These are phyloP conservation scores for Penicillium sp. DNA, from an alignment of 2,329 filamentous ascomycete genomes.

Conservation along the genomic window DNA sequence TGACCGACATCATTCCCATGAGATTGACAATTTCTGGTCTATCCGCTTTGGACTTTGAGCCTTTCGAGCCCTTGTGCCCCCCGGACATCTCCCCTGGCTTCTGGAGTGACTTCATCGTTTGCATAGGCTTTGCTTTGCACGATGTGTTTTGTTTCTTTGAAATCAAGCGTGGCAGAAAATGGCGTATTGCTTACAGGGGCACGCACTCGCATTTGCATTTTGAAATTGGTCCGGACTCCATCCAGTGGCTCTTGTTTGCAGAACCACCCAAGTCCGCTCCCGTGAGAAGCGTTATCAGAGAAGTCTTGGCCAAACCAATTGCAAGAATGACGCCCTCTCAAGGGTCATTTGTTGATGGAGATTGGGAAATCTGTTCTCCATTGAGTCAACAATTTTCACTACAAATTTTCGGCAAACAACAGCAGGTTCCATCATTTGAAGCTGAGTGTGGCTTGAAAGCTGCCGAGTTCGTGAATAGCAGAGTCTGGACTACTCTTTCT, in stretches of 20 bases:
- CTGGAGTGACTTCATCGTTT: slow-evolving; percentile 37
- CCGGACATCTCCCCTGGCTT: slow-evolving; percentile 17
- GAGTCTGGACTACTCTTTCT: slow-evolving; percentile 47
- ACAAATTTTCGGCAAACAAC: slow-evolving; percentile 37
- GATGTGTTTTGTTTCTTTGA: slow-evolving; percentile 33
- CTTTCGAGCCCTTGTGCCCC: slow-evolving; percentile 13
- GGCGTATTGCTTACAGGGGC: slow-evolving; percentile 35
- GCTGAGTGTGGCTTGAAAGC: slow-evolving; percentile 42
- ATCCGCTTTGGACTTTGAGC: slow-evolving; percentile 23
- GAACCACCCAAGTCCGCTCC: slow-evolving; percentile 43
- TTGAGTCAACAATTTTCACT: slow-evolving; percentile 37
- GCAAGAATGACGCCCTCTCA: slow-evolving; percentile 47
- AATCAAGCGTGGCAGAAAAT: slow-evolving; percentile 32
- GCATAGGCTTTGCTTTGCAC: slow-evolving; percentile 26
- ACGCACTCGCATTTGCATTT: slow-evolving; percentile 26
- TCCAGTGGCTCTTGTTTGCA: slow-evolving; percentile 53
- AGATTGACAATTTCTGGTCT: slow-evolving; percentile 39
- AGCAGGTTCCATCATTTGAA: slow-evolving; percentile 40
- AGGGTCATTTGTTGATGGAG: slow-evolving; percentile 37
- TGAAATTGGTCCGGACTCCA: slow-evolving; percentile 21
- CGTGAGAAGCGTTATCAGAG: slow-evolving; percentile 43
- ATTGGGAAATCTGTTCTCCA: slow-evolving; percentile 50
- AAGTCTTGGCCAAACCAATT: slow-evolving; percentile 48
- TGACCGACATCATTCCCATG: slow-evolving; percentile 48
- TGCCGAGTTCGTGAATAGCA: slow-evolving; percentile 40